Evolutionary conservation across 495 filamentous ascomycete genomes (phyloP).

Genomic region (Annulohypoxylon bovei): DNA sequence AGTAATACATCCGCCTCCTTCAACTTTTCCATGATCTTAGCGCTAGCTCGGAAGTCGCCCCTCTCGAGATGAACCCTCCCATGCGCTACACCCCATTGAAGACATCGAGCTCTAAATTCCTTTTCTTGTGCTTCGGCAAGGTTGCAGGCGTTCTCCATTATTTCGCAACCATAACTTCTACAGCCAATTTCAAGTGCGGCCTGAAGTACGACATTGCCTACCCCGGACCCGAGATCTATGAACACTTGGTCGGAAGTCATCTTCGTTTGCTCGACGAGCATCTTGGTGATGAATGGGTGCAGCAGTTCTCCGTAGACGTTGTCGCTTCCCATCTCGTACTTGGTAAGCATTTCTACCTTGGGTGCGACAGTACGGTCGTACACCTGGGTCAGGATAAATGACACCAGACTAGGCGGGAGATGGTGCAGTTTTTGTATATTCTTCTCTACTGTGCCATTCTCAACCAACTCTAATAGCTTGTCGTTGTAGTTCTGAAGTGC

Average conservation of each 20-base stretch:
- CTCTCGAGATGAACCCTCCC: constrained; percentile 82
- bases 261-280: constrained; percentile 77
- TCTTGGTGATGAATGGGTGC: constrained; percentile 80
- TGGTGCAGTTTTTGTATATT: constrained; percentile 72
- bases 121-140: constrained; percentile 85
- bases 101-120: constrained; percentile 85
- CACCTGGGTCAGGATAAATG: constrained; percentile 84
- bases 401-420: constrained; percentile 74
- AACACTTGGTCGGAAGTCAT: constrained; percentile 85
- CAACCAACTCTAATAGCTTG: constrained; percentile 65
- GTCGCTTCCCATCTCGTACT: constrained; percentile 86
- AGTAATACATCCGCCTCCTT: constrained; percentile 90
- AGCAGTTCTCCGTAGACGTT: constrained; percentile 95
- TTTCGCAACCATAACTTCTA: constrained; percentile 95
- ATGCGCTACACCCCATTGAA: constrained; percentile 85
- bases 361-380: constrained; percentile 94
- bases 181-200: constrained; percentile 93
- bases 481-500: constrained; percentile 81
- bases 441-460: constrained; percentile 72
- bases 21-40: constrained; percentile 74
- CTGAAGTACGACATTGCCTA: constrained; percentile 94
- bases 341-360: constrained; percentile 78
- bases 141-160: constrained; percentile 87
- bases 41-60: constrained; percentile 84
- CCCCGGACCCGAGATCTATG: constrained; percentile 92